Percentiles rank a stretch among this genome's conserved stretches.
These are phyloP conservation scores for Coemansia guatemalensis DNA, from an alignment of 192 early-diverging fungal genomes.

Conservation along the genomic window DNA sequence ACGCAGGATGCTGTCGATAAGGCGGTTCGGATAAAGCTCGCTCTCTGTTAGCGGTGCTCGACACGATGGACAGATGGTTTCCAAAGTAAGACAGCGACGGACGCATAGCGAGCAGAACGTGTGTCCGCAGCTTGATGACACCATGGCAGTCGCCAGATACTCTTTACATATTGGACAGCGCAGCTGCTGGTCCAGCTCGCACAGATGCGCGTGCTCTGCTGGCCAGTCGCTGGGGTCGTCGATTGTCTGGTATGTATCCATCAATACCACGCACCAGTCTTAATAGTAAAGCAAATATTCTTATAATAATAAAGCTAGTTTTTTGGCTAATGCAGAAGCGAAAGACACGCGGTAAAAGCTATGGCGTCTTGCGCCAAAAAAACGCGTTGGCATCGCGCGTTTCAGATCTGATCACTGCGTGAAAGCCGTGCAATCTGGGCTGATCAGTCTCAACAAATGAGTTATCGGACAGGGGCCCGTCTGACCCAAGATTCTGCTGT, in stretches of 20 bases:
- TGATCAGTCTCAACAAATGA: neutral
- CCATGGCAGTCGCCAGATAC: conserved; percentile 60
- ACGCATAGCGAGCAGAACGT: conserved; percentile 80
- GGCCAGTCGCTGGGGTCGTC: conserved; percentile 77
- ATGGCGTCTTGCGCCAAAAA: neutral
- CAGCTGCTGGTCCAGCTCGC: conserved; percentile 64
- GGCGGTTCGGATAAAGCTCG: conserved; percentile 43
- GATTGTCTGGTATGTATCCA: conserved; percentile 20
- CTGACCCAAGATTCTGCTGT: neutral
- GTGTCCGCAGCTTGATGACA: conserved; percentile 62
- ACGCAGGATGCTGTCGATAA: conserved; percentile 36
- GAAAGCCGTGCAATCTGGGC: neutral
- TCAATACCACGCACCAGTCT: neutral
- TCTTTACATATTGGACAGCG: conserved; percentile 82
- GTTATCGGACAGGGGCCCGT: neutral
- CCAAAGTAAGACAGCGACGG: conserved; percentile 59
- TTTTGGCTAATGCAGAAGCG: neutral
- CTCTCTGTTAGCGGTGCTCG: conserved; percentile 40
- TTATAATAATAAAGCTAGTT: neutral
- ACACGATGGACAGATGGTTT: conserved; percentile 68
- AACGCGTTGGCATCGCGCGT: neutral
- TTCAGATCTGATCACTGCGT: neutral
- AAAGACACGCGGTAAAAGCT: neutral
- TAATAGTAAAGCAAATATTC: neutral
- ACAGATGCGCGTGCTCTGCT: conserved; percentile 34